Base-by-base conservation (phyloP, 257 asterid genomes). In the Misopates orontium region DNA sequence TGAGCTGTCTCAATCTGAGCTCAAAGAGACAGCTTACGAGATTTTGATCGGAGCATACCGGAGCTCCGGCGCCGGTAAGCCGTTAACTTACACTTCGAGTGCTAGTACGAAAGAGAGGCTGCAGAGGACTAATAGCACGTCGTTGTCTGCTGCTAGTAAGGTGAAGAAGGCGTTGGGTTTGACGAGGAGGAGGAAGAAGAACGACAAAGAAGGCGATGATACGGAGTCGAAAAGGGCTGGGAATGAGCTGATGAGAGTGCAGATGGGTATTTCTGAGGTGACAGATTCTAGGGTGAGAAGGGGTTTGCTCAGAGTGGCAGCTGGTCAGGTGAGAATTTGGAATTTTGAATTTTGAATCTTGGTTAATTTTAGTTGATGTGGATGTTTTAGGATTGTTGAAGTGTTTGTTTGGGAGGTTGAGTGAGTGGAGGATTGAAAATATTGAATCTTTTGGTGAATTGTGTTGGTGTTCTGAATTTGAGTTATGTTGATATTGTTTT, bases 21-120 rank as follows among this genome's bases (percentile, higher is more conserved):
- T 92, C 82, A 87, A 86, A 68, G 95, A 85, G 64, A 87, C 88
- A 31, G 97, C 97, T 12, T 92, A 92, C 66, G 98, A 92, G 81
- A 83, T 92, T 74, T 84, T 89, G 4, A 59, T 89, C 72, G 96
- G 87, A 56, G 90, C 90, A 18, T 84, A 85, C 79, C 85, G 98
- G 86, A 85, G 86, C 73, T 75, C 95, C 47, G 87, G 81, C 32
- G 70, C 87, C 31, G 82, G 87, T 23, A 71, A 77, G 78, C 91
- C 85, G 32, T 85, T 92, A 74, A 92, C 90, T 9, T 92, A 82
- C 67, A 85, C 84, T 24, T 87, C 97, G 68, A 83, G 60, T 73
- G 81, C 74, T 15, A 71, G 20, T 18, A 32, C 65, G 1, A 74
- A 36, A 71, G 86, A 74, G 59, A 74, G 77, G 63, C 61, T 73